Conservation (phyloP, 1,284 basidiomycete genomes). For the Ceratobasidium sp. region DNA sequence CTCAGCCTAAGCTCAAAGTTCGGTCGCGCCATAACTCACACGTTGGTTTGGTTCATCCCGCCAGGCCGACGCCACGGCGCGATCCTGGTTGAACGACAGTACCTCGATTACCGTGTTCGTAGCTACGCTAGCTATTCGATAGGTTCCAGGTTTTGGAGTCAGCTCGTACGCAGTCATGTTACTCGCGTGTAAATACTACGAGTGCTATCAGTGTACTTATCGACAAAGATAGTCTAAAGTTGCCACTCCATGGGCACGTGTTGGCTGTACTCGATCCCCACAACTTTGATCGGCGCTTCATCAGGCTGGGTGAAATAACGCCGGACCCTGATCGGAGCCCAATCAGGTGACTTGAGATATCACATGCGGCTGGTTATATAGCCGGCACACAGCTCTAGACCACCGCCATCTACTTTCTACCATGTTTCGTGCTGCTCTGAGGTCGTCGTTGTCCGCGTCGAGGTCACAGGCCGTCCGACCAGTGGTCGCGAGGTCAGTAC, state of each 20-base stretch:
- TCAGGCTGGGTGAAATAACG: too few species aligned
- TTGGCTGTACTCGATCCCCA: too few species aligned
- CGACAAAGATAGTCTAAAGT: too few species aligned
- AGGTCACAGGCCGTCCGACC: conserved; percentile 1
- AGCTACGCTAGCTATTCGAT: background rate
- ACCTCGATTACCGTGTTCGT: background rate
- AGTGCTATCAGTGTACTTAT: background rate
- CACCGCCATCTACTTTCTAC: conserved; percentile 20
- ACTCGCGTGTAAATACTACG: background rate
- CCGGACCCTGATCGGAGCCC: conserved; percentile 11
- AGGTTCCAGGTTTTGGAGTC: background rate
- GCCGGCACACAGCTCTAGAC: conserved; percentile 7
- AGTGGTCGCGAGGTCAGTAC: background rate
- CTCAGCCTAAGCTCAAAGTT: background rate
- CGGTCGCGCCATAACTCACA: background rate
- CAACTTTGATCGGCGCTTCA: too few species aligned
- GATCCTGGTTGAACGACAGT: background rate
- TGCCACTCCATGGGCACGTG: background rate
- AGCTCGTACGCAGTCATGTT: background rate
- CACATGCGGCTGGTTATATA: conserved; percentile 27
- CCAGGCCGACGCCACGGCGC: background rate
- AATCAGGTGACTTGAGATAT: conserved; percentile 17
- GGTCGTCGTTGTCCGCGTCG: background rate
- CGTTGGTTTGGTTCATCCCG: background rate
- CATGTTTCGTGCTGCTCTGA: conserved; percentile 34